Base-by-base conservation (phyloP, 2,329 filamentous ascomycete species). In the Xylariaceae sp. region DNA sequence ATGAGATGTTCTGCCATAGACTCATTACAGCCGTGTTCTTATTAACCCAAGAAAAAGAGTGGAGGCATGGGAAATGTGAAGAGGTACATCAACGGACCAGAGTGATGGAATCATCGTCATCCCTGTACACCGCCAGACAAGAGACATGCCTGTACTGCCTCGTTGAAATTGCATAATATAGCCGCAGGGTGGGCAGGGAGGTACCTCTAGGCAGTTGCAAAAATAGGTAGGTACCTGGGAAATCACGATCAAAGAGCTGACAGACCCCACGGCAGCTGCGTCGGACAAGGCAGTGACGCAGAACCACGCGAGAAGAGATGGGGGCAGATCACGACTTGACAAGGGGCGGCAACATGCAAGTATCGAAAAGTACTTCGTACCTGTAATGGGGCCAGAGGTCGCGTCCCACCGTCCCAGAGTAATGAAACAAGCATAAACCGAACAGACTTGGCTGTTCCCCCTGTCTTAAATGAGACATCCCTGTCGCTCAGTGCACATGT, bases 391-490 rank as follows among this genome's bases (percentile, higher is more conserved):
- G 35, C 27, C 35, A 36, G 16, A 29, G 40, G 40, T 44, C 44
- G 20, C 45, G 48, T 50, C 44, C 44, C 42, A 37, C 49, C 14
- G n/a, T 25, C 37, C 42, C 41, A 48, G 55, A 59, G 59, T 56
- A 59, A 57, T 63, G 61, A 63, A 64, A 64, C 60, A 58, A 60
- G 58, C 57, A 55, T 55, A 58, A 57, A 53, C 60, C 60, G 58
- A n/a, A 57, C 60, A 54, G 39, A 22, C 38, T 40, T 39, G 27
- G 22, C 47, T 44, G 55, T 49, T 49, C 52, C 53, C 49, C 48
- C 16, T 55, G 20, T 42, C 21, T 16, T 43, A 25, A 39, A 6
- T 22, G 21, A n/a, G n/a, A n/a, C n/a, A 48, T 34, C 51, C 51
- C 48, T 48, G 50, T 25, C 19, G 3, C 40, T 50, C 48, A 17